Percentiles rank a stretch among this genome's conserved stretches.
Conservation (phyloP, 441 rosid species). For the Capsella rubella region DNA sequence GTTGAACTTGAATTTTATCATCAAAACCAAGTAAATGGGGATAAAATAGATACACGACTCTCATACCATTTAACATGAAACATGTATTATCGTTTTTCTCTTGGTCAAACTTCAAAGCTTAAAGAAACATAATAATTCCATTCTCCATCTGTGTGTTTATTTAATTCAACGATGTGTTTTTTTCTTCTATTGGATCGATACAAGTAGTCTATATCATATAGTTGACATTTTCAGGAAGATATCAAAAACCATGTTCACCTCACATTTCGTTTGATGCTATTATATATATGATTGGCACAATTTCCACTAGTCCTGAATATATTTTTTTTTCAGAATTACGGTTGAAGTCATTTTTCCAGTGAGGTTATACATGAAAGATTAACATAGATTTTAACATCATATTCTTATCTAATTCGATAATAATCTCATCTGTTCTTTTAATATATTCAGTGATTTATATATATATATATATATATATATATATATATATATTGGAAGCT, state of each 20-base stretch:
- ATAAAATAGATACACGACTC: background rate
- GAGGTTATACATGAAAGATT: background rate
- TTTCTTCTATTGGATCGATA: background rate
- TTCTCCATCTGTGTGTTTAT: conserved; percentile 1
- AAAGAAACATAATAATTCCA: background rate
- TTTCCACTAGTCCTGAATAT: background rate
- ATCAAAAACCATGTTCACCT: background rate
- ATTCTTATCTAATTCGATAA: background rate
- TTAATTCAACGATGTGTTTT: background rate
- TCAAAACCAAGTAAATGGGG: background rate
- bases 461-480: background rate
- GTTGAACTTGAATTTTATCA: conserved; percentile 6
- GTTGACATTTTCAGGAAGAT: background rate
- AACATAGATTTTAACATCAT: background rate
- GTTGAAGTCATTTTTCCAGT: background rate
- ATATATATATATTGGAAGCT: background rate
- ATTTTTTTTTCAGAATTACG: background rate
- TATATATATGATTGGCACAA: background rate
- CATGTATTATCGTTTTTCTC: background rate
- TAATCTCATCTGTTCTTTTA: too few relatives aligned
- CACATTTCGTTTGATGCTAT: background rate
- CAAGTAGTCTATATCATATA: conserved; percentile 1
- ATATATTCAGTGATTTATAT: background rate
- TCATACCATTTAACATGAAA: background rate
- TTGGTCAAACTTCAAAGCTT: conserved; percentile 19